Evolutionary conservation across 2,329 filamentous ascomycete genomes (phyloP).

Genomic region (Scedosporium minutisporum): DNA sequence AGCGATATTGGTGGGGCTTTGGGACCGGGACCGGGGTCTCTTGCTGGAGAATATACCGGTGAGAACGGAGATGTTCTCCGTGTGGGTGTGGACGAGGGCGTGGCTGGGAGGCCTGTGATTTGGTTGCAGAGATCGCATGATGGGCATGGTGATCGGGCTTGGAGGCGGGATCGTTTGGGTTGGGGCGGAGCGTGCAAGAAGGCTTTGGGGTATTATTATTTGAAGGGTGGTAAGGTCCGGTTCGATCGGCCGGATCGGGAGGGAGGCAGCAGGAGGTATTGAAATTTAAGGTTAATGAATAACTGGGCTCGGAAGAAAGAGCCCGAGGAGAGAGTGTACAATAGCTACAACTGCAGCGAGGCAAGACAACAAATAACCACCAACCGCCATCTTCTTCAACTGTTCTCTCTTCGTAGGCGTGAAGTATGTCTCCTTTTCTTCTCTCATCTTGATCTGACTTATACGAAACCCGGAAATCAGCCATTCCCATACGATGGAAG

Average conservation of each 20-base stretch:
- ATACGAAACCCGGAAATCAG: no score
- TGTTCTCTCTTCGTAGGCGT: no score
- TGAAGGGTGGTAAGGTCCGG: constrained; percentile 6
- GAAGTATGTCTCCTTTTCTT: no score
- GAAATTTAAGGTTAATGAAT: not conserved
- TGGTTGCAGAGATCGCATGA: constrained; percentile 20
- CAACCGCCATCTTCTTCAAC: no score
- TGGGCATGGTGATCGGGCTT: constrained; percentile 23
- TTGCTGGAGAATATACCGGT: constrained; percentile 17
- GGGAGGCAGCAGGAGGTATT: not conserved
- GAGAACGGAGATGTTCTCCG: constrained; percentile 19
- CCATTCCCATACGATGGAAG: no score
- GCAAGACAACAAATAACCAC: no score
- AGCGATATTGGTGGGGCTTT: not conserved
- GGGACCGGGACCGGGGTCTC: no score
- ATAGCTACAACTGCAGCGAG: no score
- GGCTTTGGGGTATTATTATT: constrained; percentile 24
- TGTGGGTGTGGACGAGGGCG: constrained; percentile 16
- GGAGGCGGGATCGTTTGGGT: constrained; percentile 33
- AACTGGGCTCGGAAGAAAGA: no score
- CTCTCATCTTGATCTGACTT: no score
- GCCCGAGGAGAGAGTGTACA: no score
- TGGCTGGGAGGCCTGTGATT: constrained; percentile 11
- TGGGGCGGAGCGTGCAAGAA: constrained; percentile 36
- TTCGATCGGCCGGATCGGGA: not conserved